phyloP scores from a whole-genome alignment of 805 yeast genomes.

The Metschnikowia kunwiensis region DNA sequence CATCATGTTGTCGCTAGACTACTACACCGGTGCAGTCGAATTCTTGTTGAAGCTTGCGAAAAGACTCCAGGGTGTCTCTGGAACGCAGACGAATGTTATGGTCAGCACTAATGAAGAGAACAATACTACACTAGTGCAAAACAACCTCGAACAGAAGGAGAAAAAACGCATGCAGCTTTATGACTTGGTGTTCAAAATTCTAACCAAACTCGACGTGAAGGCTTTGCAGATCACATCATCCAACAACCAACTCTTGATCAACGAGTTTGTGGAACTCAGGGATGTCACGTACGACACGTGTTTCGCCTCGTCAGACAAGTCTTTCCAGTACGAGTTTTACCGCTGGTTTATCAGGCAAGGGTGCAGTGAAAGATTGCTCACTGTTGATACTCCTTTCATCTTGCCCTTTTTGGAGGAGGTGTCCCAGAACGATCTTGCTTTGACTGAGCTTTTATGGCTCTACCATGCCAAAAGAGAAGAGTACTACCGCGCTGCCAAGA shows the following conservation, averaged over 20 bases:
- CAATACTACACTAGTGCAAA: conserved; percentile 8
- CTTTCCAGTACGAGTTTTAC: conserved; percentile 89
- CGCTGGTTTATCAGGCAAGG: conserved; percentile 87
- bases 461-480: conserved; percentile 81
- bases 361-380: conserved; percentile 70
- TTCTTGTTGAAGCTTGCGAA: conserved; percentile 75
- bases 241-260: conserved; percentile 38
- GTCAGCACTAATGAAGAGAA: conserved; percentile 9
- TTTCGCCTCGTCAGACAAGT: conserved; percentile 68
- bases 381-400: conserved; percentile 77
- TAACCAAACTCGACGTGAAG: conserved; percentile 66
- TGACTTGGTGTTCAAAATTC: conserved; percentile 68
- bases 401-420: conserved; percentile 72
- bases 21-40: conserved; percentile 81
- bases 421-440: conserved; percentile 58
- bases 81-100: conserved; percentile 4
- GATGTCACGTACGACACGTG: conserved; percentile 73
- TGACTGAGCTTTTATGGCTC: conserved; percentile 84
- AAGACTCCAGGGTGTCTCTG: conserved; percentile 42
- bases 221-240: conserved; percentile 46
- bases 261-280: conserved; percentile 56
- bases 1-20: conserved; percentile 74
- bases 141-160: conserved; percentile 16
- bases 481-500: conserved; percentile 80
- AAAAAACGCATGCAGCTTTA: conserved; percentile 46